A percentile compares a stretch with the other conserved stretches of the same genome.
phyloP scores from a whole-genome alignment of 2,329 filamentous ascomycete species.

The Mycogone perniciosa region DNA sequence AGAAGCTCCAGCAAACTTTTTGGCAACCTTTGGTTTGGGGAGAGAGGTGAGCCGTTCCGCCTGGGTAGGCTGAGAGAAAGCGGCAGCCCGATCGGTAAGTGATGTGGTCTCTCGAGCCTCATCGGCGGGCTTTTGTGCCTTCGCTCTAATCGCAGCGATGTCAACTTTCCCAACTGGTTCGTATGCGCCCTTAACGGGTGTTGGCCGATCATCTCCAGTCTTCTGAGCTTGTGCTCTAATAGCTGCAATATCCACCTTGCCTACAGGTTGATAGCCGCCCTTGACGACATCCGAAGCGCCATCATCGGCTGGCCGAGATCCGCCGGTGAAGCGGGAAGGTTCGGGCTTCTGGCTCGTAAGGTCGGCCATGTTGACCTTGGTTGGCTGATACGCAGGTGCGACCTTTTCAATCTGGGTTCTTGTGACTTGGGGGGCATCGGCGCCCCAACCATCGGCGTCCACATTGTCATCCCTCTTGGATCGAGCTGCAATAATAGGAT shows the following conservation, averaged over 20 bases:
- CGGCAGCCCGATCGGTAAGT: constrained; percentile 68
- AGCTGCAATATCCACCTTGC: constrained; percentile 94
- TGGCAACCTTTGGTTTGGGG: constrained; percentile 91
- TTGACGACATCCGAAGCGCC: constrained; percentile 59
- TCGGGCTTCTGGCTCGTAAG: constrained; percentile 68
- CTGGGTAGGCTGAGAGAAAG: constrained; percentile 54
- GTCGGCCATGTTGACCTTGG: constrained; percentile 87
- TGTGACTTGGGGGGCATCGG: constrained; percentile 85
- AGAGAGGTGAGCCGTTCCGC: constrained; percentile 79
- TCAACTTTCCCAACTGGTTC: constrained; percentile 95
- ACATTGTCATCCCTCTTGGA: constrained; percentile 53
- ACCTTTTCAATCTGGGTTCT: constrained; percentile 88
- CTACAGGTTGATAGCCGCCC: constrained; percentile 87
- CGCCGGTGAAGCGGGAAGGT: constrained; percentile 52
- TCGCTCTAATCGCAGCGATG: constrained; percentile 85
- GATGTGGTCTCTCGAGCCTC: constrained; percentile 46
- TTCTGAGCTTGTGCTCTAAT: constrained; percentile 70
- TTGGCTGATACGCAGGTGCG: constrained; percentile 85
- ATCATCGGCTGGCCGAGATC: constrained; percentile 37
- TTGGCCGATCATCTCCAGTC: constrained; percentile 70
- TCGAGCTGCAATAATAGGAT: constrained; percentile 61
- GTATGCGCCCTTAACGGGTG: constrained; percentile 84
- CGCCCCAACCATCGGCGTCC: constrained; percentile 89
- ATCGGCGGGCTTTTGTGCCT: constrained; percentile 61
- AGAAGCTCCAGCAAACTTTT: constrained; percentile 70